Evolutionary conservation across 2,329 filamentous ascomycete species (phyloP).

Genomic region (Ilyonectria mors-panacis): DNA sequence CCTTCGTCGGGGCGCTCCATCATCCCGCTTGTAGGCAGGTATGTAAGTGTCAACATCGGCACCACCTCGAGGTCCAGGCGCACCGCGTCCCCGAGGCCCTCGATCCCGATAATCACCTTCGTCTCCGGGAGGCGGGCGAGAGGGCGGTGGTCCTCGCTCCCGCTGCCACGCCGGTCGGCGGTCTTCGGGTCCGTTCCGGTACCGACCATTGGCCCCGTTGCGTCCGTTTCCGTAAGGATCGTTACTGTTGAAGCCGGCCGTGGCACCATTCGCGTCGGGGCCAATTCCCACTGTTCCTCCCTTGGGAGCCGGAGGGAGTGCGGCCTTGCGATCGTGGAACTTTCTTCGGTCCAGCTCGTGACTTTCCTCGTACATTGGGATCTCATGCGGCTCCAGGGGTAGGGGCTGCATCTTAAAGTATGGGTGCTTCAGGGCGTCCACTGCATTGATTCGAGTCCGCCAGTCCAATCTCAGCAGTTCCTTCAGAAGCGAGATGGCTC

Average conservation of each 20-base stretch:
- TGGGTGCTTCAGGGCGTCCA: constrained; percentile 91
- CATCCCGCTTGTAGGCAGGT: constrained; percentile 60
- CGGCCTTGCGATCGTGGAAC: constrained; percentile 87
- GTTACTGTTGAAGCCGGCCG: constrained; percentile 64
- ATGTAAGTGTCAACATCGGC: constrained; percentile 66
- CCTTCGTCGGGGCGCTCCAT: constrained; percentile 51
- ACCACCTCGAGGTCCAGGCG: constrained; percentile 47
- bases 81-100: constrained; percentile 51
- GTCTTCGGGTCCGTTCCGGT: constrained; percentile 59
- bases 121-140: constrained; percentile 56
- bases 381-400: constrained; percentile 85
- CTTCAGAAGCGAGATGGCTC: constrained; percentile 83
- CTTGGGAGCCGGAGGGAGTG: constrained; percentile 89
- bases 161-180: constrained; percentile 70
- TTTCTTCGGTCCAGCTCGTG: constrained; percentile 97
- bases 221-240: constrained; percentile 64
- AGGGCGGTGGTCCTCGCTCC: constrained; percentile 67
- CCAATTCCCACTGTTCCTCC: constrained; percentile 90
- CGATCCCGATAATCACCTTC: constrained; percentile 59
- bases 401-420: constrained; percentile 88
- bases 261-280: constrained; percentile 64
- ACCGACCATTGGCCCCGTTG: constrained; percentile 65
- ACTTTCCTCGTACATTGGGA: constrained; percentile 94
- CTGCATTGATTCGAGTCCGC: constrained; percentile 89
- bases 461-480: constrained; percentile 92